phyloP scores from a whole-genome alignment of 805 yeast genomes.

The Saccharomycopsis amapae region DNA sequence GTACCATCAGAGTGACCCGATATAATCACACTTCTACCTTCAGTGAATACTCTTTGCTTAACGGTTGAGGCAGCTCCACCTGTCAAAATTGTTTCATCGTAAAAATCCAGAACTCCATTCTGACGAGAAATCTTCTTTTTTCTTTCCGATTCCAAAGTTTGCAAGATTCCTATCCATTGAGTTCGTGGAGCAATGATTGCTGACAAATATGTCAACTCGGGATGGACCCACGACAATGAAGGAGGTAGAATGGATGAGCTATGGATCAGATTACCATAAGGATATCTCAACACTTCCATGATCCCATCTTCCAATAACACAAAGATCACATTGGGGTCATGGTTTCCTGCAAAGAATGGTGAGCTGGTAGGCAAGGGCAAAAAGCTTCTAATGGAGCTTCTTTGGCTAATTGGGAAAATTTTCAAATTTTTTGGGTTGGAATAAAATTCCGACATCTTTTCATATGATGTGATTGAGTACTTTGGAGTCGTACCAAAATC shows the following conservation, averaged over 20 bases:
- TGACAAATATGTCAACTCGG: constrained; percentile 51
- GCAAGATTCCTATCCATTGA: constrained; percentile 76
- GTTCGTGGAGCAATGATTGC: constrained; percentile 53
- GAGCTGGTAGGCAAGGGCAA: constrained; percentile 51
- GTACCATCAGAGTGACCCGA: constrained; percentile 87
- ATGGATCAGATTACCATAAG: constrained; percentile 45
- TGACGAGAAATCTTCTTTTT: not conserved
- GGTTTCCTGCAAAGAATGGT: constrained; percentile 77
- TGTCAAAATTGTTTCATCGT: constrained; percentile 42
- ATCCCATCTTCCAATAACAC: constrained; percentile 58
- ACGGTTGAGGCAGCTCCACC: constrained; percentile 74
- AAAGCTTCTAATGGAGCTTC: constrained; percentile 38
- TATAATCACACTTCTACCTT: constrained; percentile 52
- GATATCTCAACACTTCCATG: constrained; percentile 51
- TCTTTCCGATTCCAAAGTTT: constrained; percentile 32
- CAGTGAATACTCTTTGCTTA: constrained; percentile 38
- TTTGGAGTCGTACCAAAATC: constrained; percentile 78
- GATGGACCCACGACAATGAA: constrained; percentile 69
- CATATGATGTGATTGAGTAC: constrained; percentile 75
- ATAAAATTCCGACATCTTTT: constrained; percentile 74
- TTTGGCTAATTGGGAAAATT: constrained; percentile 46
- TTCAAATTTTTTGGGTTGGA: constrained; percentile 49
- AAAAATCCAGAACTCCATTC: constrained; percentile 8
- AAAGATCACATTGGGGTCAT: constrained; percentile 62
- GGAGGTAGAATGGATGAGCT: constrained; percentile 69